A percentile compares a stretch with the other conserved stretches of the same genome.
Conservation (phyloP, 306 rosid species). For the Castanea sativa region DNA sequence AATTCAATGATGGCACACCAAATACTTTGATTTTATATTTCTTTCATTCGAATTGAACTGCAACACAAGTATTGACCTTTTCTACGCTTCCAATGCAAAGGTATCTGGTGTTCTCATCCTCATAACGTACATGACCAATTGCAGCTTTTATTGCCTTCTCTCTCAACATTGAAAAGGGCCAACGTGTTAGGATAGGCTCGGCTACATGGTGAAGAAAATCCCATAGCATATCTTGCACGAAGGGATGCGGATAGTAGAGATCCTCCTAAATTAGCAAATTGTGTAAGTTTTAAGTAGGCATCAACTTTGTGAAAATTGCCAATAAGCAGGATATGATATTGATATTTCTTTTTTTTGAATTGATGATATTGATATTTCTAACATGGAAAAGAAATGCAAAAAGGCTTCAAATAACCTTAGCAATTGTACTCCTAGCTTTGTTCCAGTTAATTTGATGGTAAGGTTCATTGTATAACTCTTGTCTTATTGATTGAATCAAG, state of each 20-base stretch:
- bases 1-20: neutral
- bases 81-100: conserved; percentile 69
- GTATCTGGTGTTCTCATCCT: conserved; percentile 58
- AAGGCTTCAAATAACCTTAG: conserved; percentile 31
- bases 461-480: conserved; percentile 43
- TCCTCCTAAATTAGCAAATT: conserved; percentile 49
- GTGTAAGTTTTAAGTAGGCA: neutral
- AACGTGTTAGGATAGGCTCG: conserved; percentile 46
- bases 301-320: neutral
- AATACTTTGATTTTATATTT: neutral
- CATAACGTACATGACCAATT: conserved; percentile 58
- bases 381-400: neutral
- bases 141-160: conserved; percentile 46
- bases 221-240: conserved; percentile 66
- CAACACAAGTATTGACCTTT: conserved; percentile 32
- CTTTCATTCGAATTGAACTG: neutral
- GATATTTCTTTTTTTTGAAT: neutral
- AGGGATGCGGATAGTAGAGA: conserved; percentile 64
- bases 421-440: conserved; percentile 37
- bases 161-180: conserved; percentile 60
- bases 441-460: conserved; percentile 49
- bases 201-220: conserved; percentile 53
- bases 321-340: neutral
- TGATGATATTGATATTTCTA: neutral
- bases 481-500: conserved; percentile 35